phyloP scores from a whole-genome alignment of 176 grass and related monocot species.

The Areca catechu region DNA sequence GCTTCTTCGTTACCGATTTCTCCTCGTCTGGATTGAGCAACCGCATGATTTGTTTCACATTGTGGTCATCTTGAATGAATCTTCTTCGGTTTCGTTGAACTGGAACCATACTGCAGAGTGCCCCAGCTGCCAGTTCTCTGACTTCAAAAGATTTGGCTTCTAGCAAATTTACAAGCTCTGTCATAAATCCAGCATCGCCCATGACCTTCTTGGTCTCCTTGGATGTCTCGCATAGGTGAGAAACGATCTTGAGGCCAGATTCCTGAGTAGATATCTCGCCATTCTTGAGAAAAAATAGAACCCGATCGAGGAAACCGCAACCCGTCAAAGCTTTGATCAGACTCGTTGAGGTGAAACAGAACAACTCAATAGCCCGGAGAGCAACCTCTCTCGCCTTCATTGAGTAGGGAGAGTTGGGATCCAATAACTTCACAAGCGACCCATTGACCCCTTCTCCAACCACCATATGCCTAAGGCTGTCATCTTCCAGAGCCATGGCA shows the following conservation, averaged over 20 bases:
- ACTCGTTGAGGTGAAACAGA: constrained; percentile 43
- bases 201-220: constrained; percentile 53
- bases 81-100: constrained; percentile 36
- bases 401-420: constrained; percentile 51
- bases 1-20: constrained; percentile 38
- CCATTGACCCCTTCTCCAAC: constrained; percentile 48
- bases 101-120: constrained; percentile 40
- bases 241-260: constrained; percentile 47
- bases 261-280: constrained; percentile 54
- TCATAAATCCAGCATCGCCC: constrained; percentile 48
- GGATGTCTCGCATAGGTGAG: constrained; percentile 41
- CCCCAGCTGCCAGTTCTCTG: constrained; percentile 52
- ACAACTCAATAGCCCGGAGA: constrained; percentile 43
- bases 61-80: constrained; percentile 57
- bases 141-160: constrained; percentile 49
- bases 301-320: constrained; percentile 33
- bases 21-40: constrained; percentile 46
- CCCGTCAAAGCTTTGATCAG: constrained; percentile 36
- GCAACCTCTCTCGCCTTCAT: constrained; percentile 78
- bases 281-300: constrained; percentile 57
- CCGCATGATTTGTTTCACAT: constrained; percentile 48
- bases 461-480: constrained; percentile 34
- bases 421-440: constrained; percentile 52
- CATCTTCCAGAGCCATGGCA: constrained; percentile 48
- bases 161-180: constrained; percentile 43